Evolutionary conservation across 2,329 filamentous ascomycete genomes (phyloP).

Genomic region (Colletotrichum noveboracense): DNA sequence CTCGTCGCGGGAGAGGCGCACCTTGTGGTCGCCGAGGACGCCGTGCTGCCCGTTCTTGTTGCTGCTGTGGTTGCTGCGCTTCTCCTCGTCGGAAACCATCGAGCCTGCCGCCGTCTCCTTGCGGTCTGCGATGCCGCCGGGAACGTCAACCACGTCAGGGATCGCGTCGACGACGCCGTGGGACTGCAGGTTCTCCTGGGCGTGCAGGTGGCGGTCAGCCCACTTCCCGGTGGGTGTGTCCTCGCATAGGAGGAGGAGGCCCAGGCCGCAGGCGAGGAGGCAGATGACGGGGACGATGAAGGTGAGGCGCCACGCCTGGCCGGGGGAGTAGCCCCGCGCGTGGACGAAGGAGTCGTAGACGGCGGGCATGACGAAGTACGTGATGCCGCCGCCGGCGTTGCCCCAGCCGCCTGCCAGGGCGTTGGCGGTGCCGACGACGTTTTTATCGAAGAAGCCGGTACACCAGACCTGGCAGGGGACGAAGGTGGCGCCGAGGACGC

Average conservation of each 20-base stretch:
- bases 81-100: conserved; percentile 34
- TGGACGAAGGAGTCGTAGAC: conserved; percentile 79
- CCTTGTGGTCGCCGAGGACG: conserved; percentile 46
- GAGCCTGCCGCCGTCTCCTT: conserved; percentile 25
- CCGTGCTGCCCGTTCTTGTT: conserved; percentile 30
- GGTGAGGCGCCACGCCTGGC: conserved; percentile 81
- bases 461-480: conserved; percentile 93
- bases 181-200: conserved; percentile 55
- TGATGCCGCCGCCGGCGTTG: conserved; percentile 88
- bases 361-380: conserved; percentile 92
- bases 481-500: conserved; percentile 78
- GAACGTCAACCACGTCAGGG: conserved; percentile 53
- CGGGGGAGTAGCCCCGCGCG: conserved; percentile 62
- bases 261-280: conserved; percentile 68
- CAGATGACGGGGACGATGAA: conserved; percentile 86
- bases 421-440: conserved; percentile 88
- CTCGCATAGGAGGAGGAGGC: conserved; percentile 75
- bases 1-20: conserved; percentile 51
- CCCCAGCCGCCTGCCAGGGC: conserved; percentile 84
- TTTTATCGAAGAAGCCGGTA: conserved; percentile 92
- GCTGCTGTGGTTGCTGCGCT: conserved; percentile 37
- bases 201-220: conserved; percentile 70
- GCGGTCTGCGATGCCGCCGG: conserved; percentile 52
- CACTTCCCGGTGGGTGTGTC: conserved; percentile 86
- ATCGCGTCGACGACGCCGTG: conserved; percentile 50